Conservation (phyloP, 2,329 filamentous ascomycete genomes). For the Alternaria metachromatica region DNA sequence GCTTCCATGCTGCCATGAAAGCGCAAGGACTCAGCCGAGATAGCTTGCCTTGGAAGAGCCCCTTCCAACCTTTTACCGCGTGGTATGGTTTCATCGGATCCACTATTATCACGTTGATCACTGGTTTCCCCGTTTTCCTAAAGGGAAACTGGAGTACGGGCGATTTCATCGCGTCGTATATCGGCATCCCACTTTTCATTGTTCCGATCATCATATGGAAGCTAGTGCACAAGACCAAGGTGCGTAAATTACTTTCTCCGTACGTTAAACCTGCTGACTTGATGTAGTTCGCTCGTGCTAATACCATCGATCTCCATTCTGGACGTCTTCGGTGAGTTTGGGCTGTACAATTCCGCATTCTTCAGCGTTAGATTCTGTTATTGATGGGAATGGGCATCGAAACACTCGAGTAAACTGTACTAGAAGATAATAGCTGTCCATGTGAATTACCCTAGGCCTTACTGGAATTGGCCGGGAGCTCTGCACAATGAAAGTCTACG, state of each 20-base stretch:
- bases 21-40: constrained; percentile 65
- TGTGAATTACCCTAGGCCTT: no score
- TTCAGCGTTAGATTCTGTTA: no score
- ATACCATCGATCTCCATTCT: neutral
- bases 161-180: constrained; percentile 59
- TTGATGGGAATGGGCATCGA: no score
- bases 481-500: constrained; percentile 6
- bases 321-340: neutral
- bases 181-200: constrained; percentile 46
- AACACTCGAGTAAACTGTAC: no score
- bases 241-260: neutral
- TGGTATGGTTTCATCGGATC: constrained; percentile 67
- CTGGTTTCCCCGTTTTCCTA: constrained; percentile 76
- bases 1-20: constrained; percentile 70
- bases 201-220: constrained; percentile 27
- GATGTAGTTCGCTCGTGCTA: neutral
- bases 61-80: constrained; percentile 72
- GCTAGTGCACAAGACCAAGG: constrained; percentile 13
- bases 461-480: no score
- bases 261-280: neutral
- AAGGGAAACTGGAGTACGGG: constrained; percentile 65
- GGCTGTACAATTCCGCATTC: accelerated
- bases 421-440: no score
- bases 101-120: constrained; percentile 72
- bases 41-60: constrained; percentile 70